phyloP scores from a whole-genome alignment of 495 filamentous ascomycete genomes.

The Penicillium steckii region DNA sequence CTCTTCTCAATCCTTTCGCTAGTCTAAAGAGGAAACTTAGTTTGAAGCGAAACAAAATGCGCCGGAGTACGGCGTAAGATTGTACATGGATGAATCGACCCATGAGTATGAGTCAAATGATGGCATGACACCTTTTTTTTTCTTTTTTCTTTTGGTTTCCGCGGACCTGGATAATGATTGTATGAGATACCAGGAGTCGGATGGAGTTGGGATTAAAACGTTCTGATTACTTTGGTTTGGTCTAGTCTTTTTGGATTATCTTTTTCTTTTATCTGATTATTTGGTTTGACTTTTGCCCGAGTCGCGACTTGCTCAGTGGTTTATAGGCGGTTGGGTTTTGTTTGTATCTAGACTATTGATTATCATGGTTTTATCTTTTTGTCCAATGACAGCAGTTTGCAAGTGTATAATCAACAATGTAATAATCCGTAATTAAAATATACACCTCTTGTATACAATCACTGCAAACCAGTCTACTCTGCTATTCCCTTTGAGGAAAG shows the following conservation, averaged over 20 bases:
- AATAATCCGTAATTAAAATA: too few species aligned
- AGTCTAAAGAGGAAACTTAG: slow-evolving; percentile 33
- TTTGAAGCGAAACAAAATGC: slow-evolving; percentile 34
- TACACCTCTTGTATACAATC: too few species aligned
- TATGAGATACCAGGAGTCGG: slow-evolving; percentile 4
- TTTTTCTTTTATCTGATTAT: not conserved
- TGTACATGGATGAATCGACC: not conserved
- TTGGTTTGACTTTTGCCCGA: not conserved
- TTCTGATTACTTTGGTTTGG: not conserved
- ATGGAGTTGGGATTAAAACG: too few species aligned
- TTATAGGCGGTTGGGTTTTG: not conserved
- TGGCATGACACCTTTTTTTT: not conserved
- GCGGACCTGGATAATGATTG: slow-evolving; percentile 7
- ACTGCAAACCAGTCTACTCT: too few species aligned
- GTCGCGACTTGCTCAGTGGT: not conserved
- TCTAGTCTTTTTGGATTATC: not conserved
- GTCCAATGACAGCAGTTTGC: too few species aligned
- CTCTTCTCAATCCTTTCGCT: slow-evolving; percentile 32
- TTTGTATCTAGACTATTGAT: not conserved
- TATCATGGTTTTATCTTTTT: not conserved
- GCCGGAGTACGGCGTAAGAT: slow-evolving; percentile 24
- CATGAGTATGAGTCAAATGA: not conserved
- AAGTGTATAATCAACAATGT: too few species aligned
- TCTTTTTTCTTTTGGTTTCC: not conserved
- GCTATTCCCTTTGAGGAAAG: too few species aligned